Evolutionary conservation across 1,284 basidiomycete genomes (phyloP).

Genomic region (Erythrobasidium hasegawianum): DNA sequence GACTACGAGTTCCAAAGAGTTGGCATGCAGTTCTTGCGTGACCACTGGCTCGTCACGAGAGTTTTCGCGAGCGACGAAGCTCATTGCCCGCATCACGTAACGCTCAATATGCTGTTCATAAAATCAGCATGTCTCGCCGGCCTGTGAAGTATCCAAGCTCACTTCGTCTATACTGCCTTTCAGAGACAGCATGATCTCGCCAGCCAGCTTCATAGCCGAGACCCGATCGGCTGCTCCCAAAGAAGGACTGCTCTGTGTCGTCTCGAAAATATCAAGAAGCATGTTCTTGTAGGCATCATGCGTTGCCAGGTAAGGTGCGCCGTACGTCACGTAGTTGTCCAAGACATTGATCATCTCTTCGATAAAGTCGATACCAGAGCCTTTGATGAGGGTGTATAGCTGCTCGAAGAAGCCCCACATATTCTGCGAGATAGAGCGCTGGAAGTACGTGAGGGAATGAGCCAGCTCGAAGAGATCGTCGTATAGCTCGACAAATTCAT

Average conservation of each 20-base stretch:
- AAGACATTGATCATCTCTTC: constrained; percentile 85
- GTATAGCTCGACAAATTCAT: constrained; percentile 62
- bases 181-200: constrained; percentile 74
- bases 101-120: constrained; percentile 53
- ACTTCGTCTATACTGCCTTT: constrained; percentile 73
- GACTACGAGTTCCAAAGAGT: constrained; percentile 75
- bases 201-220: constrained; percentile 79
- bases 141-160: constrained; percentile 39
- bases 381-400: constrained; percentile 79
- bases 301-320: constrained; percentile 67
- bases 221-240: constrained; percentile 78
- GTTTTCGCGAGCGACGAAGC: constrained; percentile 51
- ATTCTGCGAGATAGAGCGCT: constrained; percentile 66
- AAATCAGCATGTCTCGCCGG: not conserved
- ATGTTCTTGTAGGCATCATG: constrained; percentile 73
- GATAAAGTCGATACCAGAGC: constrained; percentile 76
- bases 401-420: constrained; percentile 85
- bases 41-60: constrained; percentile 55
- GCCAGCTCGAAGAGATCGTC: constrained; percentile 84
- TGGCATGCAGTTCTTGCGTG: constrained; percentile 65
- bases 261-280: constrained; percentile 78
- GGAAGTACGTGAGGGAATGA: constrained; percentile 78
- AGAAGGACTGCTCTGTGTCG: constrained; percentile 64
- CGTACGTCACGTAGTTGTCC: constrained; percentile 86
- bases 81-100: constrained; percentile 62